phyloP scores from a whole-genome alignment of 1,284 basidiomycete species.

The Takashimella koratensis region DNA sequence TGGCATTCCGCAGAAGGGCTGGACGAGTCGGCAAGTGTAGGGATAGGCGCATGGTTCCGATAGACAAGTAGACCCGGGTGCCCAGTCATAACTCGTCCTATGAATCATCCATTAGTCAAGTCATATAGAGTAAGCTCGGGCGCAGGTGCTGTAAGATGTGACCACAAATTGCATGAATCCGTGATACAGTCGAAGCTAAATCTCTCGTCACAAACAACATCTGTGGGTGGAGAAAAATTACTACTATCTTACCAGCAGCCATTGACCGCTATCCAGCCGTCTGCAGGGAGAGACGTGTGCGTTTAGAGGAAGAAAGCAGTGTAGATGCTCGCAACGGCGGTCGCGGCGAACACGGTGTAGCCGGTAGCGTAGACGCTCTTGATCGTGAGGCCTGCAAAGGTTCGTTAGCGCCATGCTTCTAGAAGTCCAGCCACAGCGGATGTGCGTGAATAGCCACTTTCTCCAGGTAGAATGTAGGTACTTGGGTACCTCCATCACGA shows the following conservation, averaged over 20 bases:
- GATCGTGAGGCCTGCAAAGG: conserved; percentile 64
- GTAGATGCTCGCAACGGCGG: conserved; percentile 67
- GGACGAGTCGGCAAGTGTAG: conserved; percentile 27
- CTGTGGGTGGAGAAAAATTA: no score
- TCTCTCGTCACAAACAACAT: neutral
- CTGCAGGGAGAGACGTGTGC: no score
- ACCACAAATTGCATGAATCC: neutral
- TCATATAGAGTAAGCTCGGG: no score
- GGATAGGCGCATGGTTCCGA: conserved; percentile 43
- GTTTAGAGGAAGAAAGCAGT: conserved; percentile 15
- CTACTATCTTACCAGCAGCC: no score
- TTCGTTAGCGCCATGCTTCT: conserved; percentile 6
- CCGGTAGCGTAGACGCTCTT: conserved; percentile 75
- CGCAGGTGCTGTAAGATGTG: no score
- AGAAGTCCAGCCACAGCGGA: no score
- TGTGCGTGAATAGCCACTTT: no score
- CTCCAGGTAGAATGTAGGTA: no score
- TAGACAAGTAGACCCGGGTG: neutral
- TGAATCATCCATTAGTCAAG: no score
- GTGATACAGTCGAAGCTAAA: neutral
- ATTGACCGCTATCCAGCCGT: no score
- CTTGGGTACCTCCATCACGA: neutral
- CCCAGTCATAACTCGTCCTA: no score
- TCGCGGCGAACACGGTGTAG: conserved; percentile 77
- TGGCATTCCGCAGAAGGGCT: conserved; percentile 41